Evolutionary conservation across 345 rosid genomes (phyloP).

Genomic region (Ceriops tagal): DNA sequence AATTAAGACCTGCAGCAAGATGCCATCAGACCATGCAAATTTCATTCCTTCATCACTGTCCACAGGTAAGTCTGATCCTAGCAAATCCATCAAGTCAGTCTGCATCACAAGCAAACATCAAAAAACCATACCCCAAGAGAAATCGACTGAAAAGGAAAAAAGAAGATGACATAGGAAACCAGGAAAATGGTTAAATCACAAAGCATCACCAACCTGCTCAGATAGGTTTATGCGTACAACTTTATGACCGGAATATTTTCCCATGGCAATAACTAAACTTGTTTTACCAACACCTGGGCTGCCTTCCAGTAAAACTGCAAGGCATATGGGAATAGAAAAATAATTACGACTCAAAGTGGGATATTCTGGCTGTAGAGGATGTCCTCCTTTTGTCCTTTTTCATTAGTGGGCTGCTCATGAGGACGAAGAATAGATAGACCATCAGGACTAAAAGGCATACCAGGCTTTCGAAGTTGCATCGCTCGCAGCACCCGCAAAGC

Average conservation of each 20-base stretch:
- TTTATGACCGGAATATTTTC: constrained; percentile 88
- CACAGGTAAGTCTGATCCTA: constrained; percentile 91
- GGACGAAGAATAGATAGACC: neutral
- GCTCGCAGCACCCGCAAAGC: constrained; percentile 84
- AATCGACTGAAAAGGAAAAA: neutral
- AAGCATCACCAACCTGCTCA: constrained; percentile 66
- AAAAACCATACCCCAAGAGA: neutral
- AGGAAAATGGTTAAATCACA: neutral
- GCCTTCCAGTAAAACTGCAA: constrained; percentile 82
- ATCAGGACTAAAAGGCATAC: constrained; percentile 28
- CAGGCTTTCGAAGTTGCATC: constrained; percentile 92
- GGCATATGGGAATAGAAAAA: constrained; percentile 15
- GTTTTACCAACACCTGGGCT: constrained; percentile 99
- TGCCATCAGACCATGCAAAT: constrained; percentile 98
- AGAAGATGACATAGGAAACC: neutral
- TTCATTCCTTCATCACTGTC: constrained; percentile 84
- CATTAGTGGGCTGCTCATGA: neutral
- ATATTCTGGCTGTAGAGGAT: neutral
- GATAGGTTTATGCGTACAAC: constrained; percentile 94
- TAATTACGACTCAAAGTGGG: neutral
- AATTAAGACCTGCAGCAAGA: constrained; percentile 68
- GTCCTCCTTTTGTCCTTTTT: neutral
- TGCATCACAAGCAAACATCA: constrained; percentile 30
- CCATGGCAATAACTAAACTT: constrained; percentile 80
- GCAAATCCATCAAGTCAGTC: constrained; percentile 98